Evolutionary conservation across 345 rosid species (phyloP).

Genomic region (Eucalyptus erythrocorys): DNA sequence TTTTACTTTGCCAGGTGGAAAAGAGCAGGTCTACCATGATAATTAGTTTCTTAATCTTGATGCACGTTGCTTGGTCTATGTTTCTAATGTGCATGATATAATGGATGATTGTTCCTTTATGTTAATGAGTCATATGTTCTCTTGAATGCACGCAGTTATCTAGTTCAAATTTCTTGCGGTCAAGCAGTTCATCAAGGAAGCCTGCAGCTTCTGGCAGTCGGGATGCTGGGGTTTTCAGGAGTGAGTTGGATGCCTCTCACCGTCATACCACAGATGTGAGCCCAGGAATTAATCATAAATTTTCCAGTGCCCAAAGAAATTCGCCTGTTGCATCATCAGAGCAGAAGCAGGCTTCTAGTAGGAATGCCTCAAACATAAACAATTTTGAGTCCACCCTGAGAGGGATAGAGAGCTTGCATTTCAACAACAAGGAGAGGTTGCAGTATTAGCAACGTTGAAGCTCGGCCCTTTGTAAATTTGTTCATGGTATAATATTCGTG

Average conservation of each 20-base stretch:
- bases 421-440: constrained; percentile 37
- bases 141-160: constrained; percentile 30
- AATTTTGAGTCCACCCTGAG: constrained; percentile 61
- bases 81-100: neutral
- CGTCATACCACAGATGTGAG: constrained; percentile 22
- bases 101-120: neutral
- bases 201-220: constrained; percentile 41
- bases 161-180: constrained; percentile 39
- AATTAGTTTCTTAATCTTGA: neutral
- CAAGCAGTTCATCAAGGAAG: constrained; percentile 52
- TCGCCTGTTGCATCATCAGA: constrained; percentile 51
- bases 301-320: constrained; percentile 42
- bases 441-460: constrained; percentile 5
- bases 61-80: neutral
- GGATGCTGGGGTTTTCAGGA: constrained; percentile 25
- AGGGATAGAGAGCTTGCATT: constrained; percentile 71
- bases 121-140: neutral
- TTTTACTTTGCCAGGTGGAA: neutral
- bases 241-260: constrained; percentile 46
- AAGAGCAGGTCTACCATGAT: neutral
- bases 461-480: constrained; percentile 23
- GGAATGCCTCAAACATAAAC: constrained; percentile 38
- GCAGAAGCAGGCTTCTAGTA: constrained; percentile 36
- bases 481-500: neutral
- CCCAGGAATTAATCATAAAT: constrained; percentile 33